Percentiles rank a stretch among this genome's conserved stretches.
These are phyloP conservation scores for Barnettozyma californica DNA, from an alignment of 805 yeast species.

Conservation along the genomic window DNA sequence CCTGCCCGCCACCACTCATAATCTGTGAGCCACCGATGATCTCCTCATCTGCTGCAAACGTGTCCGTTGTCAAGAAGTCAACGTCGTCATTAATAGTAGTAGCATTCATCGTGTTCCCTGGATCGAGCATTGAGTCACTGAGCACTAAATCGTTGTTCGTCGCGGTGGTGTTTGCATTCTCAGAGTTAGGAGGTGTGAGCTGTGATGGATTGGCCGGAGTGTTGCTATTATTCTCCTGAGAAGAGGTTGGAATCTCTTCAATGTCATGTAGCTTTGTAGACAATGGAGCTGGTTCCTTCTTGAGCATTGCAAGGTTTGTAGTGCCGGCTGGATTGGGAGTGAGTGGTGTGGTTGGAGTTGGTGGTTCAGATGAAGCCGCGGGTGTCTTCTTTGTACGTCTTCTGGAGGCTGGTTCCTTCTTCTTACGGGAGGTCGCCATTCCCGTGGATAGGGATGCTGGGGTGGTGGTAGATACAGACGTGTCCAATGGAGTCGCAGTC, in stretches of 20 bases:
- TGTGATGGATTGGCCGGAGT: slow-evolving; percentile 22
- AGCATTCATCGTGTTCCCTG: slow-evolving; percentile 1
- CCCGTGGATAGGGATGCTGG: neutral
- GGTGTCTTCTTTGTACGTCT: slow-evolving; percentile 14
- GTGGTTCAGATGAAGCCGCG: slow-evolving; percentile 32
- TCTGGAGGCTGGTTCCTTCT: slow-evolving; percentile 20
- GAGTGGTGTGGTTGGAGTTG: slow-evolving; percentile 37
- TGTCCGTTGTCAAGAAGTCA: neutral
- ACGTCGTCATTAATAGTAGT: slow-evolving; percentile 4
- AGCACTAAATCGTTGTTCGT: slow-evolving; percentile 4
- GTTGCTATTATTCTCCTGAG: slow-evolving; percentile 2
- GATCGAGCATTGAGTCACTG: neutral
- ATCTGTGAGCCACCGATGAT: slow-evolving; percentile 15
- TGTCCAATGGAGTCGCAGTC: neutral
- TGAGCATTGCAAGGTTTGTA: slow-evolving; percentile 4
- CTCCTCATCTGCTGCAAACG: slow-evolving; percentile 9
- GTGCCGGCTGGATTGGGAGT: slow-evolving; percentile 26
- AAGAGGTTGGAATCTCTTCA: slow-evolving; percentile 8
- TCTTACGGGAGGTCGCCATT: slow-evolving; percentile 13
- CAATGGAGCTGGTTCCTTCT: slow-evolving; percentile 10
- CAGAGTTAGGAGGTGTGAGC: slow-evolving; percentile 26
- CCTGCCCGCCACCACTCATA: slow-evolving; percentile 21
- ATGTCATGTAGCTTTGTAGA: slow-evolving; percentile 11
- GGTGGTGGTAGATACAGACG: slow-evolving; percentile 5
- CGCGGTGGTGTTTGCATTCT: slow-evolving; percentile 19